A percentile compares a stretch with the other conserved stretches of the same genome.
These are phyloP conservation scores for Akanthomyces dipterigenus DNA, from an alignment of 2,329 filamentous ascomycete genomes.

Conservation along the genomic window DNA sequence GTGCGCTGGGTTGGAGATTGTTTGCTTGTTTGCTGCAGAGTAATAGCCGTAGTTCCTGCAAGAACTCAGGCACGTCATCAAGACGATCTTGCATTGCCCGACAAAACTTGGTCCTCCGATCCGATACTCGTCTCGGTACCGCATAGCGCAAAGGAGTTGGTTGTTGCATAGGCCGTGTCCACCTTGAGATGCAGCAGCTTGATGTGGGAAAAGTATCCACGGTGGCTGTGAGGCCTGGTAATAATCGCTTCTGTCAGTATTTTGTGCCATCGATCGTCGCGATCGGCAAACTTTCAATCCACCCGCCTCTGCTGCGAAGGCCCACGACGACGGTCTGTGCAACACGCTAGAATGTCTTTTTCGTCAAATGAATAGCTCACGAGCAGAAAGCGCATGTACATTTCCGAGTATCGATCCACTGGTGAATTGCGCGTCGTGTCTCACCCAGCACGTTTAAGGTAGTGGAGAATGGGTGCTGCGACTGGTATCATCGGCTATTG, in stretches of 20 bases:
- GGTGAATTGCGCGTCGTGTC: background rate
- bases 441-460: background rate
- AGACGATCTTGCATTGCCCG: background rate
- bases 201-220: background rate
- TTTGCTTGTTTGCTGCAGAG: background rate
- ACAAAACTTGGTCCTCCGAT: background rate
- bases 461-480: background rate
- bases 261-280: conserved; percentile 1
- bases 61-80: background rate
- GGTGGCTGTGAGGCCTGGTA: background rate
- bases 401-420: background rate
- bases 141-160: background rate
- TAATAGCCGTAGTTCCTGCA: background rate
- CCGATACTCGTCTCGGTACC: background rate
- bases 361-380: background rate
- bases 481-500: background rate
- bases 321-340: conserved; percentile 2
- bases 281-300: background rate
- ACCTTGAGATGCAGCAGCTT: background rate
- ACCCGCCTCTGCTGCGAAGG: background rate
- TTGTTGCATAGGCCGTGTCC: background rate
- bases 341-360: background rate
- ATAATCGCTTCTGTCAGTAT: background rate
- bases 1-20: background rate
- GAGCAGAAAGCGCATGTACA: background rate